phyloP scores from a whole-genome alignment of 805 yeast species.

The Saccharomyces jurei region DNA sequence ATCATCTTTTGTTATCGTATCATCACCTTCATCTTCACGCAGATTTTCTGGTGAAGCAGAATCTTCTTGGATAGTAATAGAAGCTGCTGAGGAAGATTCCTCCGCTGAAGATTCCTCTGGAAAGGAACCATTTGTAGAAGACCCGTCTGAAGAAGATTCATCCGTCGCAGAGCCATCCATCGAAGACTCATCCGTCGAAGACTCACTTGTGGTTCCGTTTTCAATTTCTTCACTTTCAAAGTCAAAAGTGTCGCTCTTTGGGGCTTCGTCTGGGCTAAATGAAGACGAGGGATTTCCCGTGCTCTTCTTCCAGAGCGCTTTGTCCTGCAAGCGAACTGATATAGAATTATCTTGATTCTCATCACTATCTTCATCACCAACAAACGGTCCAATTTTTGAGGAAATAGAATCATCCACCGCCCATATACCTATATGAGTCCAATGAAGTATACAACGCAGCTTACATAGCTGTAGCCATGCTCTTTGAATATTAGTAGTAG shows the following conservation, averaged over 20 bases:
- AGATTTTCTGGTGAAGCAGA: not conserved
- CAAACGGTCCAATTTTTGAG: slow-evolving; percentile 22
- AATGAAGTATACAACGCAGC: slow-evolving; percentile 66
- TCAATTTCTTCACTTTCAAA: slow-evolving; percentile 13
- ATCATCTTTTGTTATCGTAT: not conserved
- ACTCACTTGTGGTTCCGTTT: not conserved
- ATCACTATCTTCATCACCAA: slow-evolving; percentile 3
- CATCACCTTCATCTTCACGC: not conserved
- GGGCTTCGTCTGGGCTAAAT: slow-evolving; percentile 1
- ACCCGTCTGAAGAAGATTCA: not conserved
- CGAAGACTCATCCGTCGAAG: too few relatives aligned
- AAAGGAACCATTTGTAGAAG: not conserved
- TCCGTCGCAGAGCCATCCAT: not conserved
- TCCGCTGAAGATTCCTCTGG: not conserved
- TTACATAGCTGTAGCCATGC: slow-evolving; percentile 60
- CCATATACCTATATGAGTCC: slow-evolving; percentile 81
- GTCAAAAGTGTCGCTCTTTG: slow-evolving; percentile 16
- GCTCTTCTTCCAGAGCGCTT: not conserved
- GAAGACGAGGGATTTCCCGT: slow-evolving; percentile 1
- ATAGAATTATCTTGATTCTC: slow-evolving; percentile 2
- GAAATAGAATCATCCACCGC: slow-evolving; percentile 35
- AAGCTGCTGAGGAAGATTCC: not conserved
- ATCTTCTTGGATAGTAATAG: not conserved
- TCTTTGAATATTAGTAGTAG: slow-evolving; percentile 34
- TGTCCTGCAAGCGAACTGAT: not conserved